Evolutionary conservation across 805 yeast species (phyloP).

Genomic region (Middelhovenomyces tepae): DNA sequence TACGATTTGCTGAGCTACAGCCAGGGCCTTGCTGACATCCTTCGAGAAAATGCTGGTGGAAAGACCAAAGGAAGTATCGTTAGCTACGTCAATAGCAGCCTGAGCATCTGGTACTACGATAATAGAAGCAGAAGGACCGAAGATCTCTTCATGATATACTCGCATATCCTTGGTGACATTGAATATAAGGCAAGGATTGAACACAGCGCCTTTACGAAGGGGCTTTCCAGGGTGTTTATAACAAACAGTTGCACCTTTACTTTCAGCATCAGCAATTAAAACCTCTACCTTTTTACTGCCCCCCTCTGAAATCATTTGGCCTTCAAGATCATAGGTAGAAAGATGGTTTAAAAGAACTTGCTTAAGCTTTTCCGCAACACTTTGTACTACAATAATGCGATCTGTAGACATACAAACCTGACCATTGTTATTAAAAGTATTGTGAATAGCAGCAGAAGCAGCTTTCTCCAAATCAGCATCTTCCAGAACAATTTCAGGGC

Average conservation of each 20-base stretch:
- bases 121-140: constrained; percentile 45
- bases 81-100: constrained; percentile 67
- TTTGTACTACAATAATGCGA: constrained; percentile 64
- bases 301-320: constrained; percentile 1
- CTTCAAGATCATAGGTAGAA: not conserved
- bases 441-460: constrained; percentile 49
- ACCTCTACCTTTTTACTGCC: not conserved
- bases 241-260: constrained; percentile 2
- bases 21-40: constrained; percentile 64
- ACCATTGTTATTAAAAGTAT: constrained; percentile 74
- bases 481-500: constrained; percentile 66
- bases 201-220: constrained; percentile 12
- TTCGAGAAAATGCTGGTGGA: constrained; percentile 78
- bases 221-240: constrained; percentile 3
- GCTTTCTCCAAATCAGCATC: constrained; percentile 60
- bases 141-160: constrained; percentile 4
- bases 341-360: constrained; percentile 32
- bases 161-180: constrained; percentile 40
- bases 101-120: constrained; percentile 57
- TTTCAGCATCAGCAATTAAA: not conserved
- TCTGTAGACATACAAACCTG: constrained; percentile 86
- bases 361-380: constrained; percentile 53
- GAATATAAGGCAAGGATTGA: constrained; percentile 68
- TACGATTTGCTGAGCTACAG: constrained; percentile 62
- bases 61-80: constrained; percentile 69